Percentiles rank a stretch among this genome's conserved stretches.
Evolutionary conservation across 345 rosid species (phyloP).

Genomic region (Sisymbrium irio): DNA sequence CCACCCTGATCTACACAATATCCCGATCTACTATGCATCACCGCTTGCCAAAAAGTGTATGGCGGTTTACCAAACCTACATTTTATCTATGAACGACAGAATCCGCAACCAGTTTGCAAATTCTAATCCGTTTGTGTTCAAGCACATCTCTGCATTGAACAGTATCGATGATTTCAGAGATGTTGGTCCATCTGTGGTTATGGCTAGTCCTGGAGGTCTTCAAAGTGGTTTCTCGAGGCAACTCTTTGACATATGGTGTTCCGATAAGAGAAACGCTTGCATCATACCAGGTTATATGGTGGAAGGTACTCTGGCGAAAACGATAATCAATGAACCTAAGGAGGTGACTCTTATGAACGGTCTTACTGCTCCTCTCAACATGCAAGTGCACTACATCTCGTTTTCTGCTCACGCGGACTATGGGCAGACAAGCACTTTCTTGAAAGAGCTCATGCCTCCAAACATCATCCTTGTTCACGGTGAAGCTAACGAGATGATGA

Average conservation of each 20-base stretch:
- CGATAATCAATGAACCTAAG: conserved; percentile 83
- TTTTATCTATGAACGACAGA: conserved; percentile 92
- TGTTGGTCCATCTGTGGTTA: conserved; percentile 87
- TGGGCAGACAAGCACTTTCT: conserved; percentile 89
- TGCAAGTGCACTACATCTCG: conserved; percentile 92
- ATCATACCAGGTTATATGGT: conserved; percentile 83
- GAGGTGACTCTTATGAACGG: conserved; percentile 97
- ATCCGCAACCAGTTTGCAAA: conserved; percentile 86
- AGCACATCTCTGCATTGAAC: conserved; percentile 73
- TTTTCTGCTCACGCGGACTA: conserved; percentile 97
- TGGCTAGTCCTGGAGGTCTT: conserved; percentile 94
- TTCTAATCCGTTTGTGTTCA: conserved; percentile 91
- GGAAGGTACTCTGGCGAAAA: conserved; percentile 81
- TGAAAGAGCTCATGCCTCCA: conserved; percentile 93
- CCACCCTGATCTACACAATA: conserved; percentile 84
- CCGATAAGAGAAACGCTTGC: conserved; percentile 86
- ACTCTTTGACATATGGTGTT: conserved; percentile 89
- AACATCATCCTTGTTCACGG: conserved; percentile 94
- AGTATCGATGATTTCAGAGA: conserved; percentile 86
- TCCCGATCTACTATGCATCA: conserved; percentile 91
- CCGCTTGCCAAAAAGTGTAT: conserved; percentile 96
- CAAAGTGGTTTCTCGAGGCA: conserved; percentile 93
- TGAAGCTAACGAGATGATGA: conserved; percentile 89
- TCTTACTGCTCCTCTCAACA: conserved; percentile 75
- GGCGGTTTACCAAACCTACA: conserved; percentile 95